phyloP scores from a whole-genome alignment of 1,139 yeast genomes.

The Spathaspora jeffriesii region DNA sequence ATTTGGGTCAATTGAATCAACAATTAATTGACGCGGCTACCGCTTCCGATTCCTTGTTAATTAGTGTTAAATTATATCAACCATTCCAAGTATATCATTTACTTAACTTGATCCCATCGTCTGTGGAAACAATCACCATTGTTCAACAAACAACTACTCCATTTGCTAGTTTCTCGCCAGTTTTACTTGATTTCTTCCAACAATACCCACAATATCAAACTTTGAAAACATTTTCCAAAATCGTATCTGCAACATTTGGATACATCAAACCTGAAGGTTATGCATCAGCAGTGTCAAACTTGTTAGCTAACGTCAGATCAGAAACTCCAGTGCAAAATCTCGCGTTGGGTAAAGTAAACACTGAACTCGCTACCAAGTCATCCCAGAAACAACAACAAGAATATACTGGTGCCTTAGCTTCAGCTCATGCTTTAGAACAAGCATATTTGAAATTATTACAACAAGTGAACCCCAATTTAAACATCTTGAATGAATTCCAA shows the following conservation, averaged over 20 bases:
- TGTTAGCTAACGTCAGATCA: constrained; percentile 53
- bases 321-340: constrained; percentile 64
- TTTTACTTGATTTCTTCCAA: constrained; percentile 75
- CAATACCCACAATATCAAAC: constrained; percentile 50
- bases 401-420: constrained; percentile 35
- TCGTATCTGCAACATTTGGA: constrained; percentile 64
- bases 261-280: constrained; percentile 39
- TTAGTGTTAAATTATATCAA: constrained; percentile 64
- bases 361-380: constrained; percentile 30
- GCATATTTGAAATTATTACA: constrained; percentile 76
- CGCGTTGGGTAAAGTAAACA: constrained; percentile 51
- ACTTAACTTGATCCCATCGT: constrained; percentile 52
- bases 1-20: constrained; percentile 58
- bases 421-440: constrained; percentile 61
- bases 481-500: constrained; percentile 55
- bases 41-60: constrained; percentile 46
- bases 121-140: constrained; percentile 60
- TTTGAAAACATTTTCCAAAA: constrained; percentile 47
- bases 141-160: constrained; percentile 59
- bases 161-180: constrained; percentile 53
- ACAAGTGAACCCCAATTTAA: constrained; percentile 61
- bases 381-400: constrained; percentile 26
- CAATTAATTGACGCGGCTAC: constrained; percentile 44
- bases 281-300: constrained; percentile 44
- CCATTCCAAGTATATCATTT: constrained; percentile 65